phyloP scores from a whole-genome alignment of 2,329 filamentous ascomycete species.

The Colletotrichum graminicola region DNA sequence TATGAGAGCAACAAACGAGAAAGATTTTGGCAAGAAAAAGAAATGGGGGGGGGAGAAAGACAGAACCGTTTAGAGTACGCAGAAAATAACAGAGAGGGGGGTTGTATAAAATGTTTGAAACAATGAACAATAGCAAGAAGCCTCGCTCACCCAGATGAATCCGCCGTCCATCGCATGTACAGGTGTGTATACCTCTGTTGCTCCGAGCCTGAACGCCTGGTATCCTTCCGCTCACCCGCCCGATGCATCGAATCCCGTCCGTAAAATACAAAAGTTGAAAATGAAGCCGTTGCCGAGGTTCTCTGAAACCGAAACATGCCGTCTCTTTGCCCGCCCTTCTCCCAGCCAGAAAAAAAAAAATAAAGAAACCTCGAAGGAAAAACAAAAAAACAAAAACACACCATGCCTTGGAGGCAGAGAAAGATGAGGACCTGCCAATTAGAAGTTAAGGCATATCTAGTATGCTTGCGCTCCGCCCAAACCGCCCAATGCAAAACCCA shows the following conservation, averaged over 20 bases:
- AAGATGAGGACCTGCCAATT: slow-evolving; percentile 35
- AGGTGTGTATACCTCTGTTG: slow-evolving; percentile 23
- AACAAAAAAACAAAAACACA: neutral
- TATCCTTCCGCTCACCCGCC: slow-evolving; percentile 28
- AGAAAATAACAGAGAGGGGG: slow-evolving; percentile 7
- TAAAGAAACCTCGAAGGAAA: neutral
- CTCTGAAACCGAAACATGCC: slow-evolving; percentile 28
- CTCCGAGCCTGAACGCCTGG: slow-evolving; percentile 40
- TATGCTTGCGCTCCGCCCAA: slow-evolving; percentile 32
- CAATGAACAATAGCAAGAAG: slow-evolving; percentile 28
- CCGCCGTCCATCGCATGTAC: slow-evolving; percentile 6
- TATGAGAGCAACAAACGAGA: slow-evolving; percentile 29
- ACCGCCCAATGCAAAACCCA: slow-evolving; percentile 38
- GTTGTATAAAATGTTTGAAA: slow-evolving; percentile 16
- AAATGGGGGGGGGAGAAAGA: neutral
- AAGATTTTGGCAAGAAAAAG: slow-evolving; percentile 18
- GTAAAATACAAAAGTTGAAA: slow-evolving; percentile 34
- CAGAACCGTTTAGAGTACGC: slow-evolving; percentile 14
- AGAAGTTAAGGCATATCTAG: slow-evolving; percentile 36
- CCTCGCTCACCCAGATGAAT: slow-evolving; percentile 27
- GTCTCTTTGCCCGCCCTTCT: slow-evolving; percentile 1
- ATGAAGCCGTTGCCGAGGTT: slow-evolving; percentile 30
- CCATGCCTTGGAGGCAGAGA: slow-evolving; percentile 9
- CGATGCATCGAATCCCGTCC: slow-evolving; percentile 30
- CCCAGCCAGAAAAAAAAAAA: slow-evolving; percentile 11